phyloP scores from a whole-genome alignment of 148 eudicot species.

The Vaccinium vitisidaea region DNA sequence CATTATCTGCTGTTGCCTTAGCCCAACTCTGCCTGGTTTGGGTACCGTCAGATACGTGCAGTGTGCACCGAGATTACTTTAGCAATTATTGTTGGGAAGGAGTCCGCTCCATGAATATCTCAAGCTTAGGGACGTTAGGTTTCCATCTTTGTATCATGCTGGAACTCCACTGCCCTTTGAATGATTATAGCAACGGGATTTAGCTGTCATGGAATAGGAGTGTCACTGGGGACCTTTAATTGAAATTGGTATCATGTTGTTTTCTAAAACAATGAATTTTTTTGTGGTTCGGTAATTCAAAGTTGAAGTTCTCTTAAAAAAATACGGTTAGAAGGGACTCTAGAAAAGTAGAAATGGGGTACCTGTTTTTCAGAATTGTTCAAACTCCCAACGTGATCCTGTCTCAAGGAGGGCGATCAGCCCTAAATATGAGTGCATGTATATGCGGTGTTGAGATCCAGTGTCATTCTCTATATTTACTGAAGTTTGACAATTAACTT shows the following conservation, averaged over 20 bases:
- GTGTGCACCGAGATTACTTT: background rate
- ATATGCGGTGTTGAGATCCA: background rate
- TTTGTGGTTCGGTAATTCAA: background rate
- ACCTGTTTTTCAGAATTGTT: background rate
- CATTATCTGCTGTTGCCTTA: background rate
- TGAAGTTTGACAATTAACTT: background rate
- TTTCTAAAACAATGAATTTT: background rate
- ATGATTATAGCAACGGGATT: background rate
- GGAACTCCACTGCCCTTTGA: background rate
- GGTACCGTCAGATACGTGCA: background rate
- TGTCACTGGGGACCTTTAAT: background rate
- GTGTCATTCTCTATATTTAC: background rate
- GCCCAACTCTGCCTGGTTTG: background rate
- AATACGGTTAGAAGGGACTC: background rate
- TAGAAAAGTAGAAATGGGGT: background rate
- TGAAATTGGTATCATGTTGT: background rate
- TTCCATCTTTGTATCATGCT: background rate
- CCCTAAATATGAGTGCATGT: background rate
- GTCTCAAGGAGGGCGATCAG: background rate
- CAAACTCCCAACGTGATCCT: background rate
- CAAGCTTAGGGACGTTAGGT: background rate
- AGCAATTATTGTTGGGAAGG: background rate
- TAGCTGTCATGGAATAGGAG: background rate
- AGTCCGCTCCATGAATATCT: background rate
- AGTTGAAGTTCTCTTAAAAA: background rate